Base-by-base conservation (phyloP, 2,329 filamentous ascomycete species). In the Fusarium dlaminii region DNA sequence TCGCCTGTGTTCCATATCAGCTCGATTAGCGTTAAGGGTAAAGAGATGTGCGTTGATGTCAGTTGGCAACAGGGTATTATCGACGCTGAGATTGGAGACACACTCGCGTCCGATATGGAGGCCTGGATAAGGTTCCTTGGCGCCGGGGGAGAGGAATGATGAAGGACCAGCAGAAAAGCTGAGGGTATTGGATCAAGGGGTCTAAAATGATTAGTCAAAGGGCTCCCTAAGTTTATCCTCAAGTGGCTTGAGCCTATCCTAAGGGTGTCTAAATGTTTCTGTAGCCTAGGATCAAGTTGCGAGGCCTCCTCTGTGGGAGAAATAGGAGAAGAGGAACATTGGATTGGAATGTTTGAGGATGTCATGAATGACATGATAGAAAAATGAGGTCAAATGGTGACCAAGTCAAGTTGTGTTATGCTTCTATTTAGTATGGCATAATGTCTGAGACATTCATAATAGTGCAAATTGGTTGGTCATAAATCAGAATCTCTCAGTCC, bases 61-160 rank as follows among this genome's bases (percentile, higher is more conserved):
- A 72, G 65, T 51, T 79, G 77, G 77, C 77, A 79, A 65, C 58
- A 73, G 10, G 72, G 73, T 4, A 62, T 72, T 14, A 55, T 77
- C 30, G 65, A 78, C 37, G 55, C 45, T 22, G 51, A 63, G 18
- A 63, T 77, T 48, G 76, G 74, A 34, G 64, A 74, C 34, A 68
- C 61, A 49, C 51, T 79, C 62, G 63, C 67, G n/a, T 45, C 54
- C 45, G 75, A 78, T 63, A 63, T 76, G 52, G 66, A 70, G 40
- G 68, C 69, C 40, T 74, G 77, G 74, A 52, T 77, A 70, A 60
- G 40, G 57, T 74, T 73, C 67, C 62, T 75, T 67, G 73, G 69
- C 48, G 42, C 42, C 10, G 24, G 49, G 42, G 45, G 4, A 34
- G 49, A 67, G 55, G 67, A 73, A 68, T 72, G 63, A 70, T 40